Conservation (phyloP, 1,139 yeast species). For the Diutina catenulata region DNA sequence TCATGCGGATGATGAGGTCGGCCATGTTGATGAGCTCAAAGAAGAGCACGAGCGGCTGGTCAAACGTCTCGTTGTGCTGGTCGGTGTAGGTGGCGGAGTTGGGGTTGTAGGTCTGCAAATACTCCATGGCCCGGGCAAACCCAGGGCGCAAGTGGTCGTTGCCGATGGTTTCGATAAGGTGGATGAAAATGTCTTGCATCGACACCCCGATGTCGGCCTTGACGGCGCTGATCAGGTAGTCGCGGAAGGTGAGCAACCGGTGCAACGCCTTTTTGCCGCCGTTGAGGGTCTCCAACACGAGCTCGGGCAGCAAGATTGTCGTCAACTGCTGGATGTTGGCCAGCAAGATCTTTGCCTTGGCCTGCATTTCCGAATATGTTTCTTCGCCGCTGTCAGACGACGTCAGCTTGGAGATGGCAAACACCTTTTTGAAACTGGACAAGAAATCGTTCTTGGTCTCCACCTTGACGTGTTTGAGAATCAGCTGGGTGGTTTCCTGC, state of each 20-base stretch:
- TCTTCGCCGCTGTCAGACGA: constrained; percentile 12
- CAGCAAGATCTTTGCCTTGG: constrained; percentile 31
- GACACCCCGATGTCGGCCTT: constrained; percentile 21
- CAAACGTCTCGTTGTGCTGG: constrained; percentile 1
- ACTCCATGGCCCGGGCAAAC: constrained; percentile 64
- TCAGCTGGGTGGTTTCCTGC: constrained; percentile 27
- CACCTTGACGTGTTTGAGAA: constrained; percentile 26
- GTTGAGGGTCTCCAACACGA: constrained; percentile 26
- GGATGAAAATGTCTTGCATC: constrained; percentile 52
- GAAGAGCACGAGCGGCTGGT: constrained; percentile 73
- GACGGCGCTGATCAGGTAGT: constrained; percentile 22
- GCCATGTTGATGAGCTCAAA: constrained; percentile 89
- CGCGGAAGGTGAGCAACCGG: constrained; percentile 22
- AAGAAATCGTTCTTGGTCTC: constrained; percentile 36
- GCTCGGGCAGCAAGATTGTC: constrained; percentile 28
- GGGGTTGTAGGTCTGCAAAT: constrained; percentile 54
- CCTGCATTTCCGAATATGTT: constrained; percentile 28
- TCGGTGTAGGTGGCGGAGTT: constrained; percentile 7
- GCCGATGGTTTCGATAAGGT: constrained; percentile 54
- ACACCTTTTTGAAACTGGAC: constrained; percentile 52
- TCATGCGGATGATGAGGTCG: constrained; percentile 85
- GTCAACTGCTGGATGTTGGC: constrained; percentile 32
- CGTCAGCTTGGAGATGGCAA: constrained; percentile 21
- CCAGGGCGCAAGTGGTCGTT: constrained; percentile 68
- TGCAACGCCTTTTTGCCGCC: constrained; percentile 26